Percentiles rank a stretch among this genome's conserved stretches.
These are phyloP conservation scores for Metschnikowia kofuensis DNA, from an alignment of 805 yeast genomes.

Conservation along the genomic window DNA sequence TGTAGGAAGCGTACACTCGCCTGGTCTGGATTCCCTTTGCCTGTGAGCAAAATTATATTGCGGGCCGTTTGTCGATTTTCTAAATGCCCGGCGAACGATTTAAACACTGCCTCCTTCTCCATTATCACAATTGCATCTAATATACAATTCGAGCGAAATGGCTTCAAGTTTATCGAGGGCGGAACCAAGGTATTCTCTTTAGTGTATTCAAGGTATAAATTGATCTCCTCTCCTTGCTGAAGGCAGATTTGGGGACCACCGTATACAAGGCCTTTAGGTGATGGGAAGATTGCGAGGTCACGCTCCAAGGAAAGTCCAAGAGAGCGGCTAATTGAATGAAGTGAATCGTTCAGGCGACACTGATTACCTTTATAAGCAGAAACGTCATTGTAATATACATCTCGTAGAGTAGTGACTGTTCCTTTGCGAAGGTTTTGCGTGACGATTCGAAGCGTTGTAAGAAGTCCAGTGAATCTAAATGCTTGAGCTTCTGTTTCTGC, in stretches of 20 bases:
- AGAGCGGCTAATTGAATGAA: slow-evolving; percentile 5
- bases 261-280: slow-evolving; percentile 17
- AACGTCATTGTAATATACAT: slow-evolving; percentile 17
- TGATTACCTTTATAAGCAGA: slow-evolving; percentile 16
- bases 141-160: background rate
- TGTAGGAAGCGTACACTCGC: slow-evolving; percentile 13
- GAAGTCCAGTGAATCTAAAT: slow-evolving; percentile 7
- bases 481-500: slow-evolving; percentile 11
- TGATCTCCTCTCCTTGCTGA: background rate
- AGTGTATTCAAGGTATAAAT: background rate
- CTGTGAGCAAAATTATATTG: slow-evolving; percentile 11
- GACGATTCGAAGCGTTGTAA: slow-evolving; percentile 9
- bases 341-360: slow-evolving; percentile 9
- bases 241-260: slow-evolving; percentile 11
- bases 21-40: slow-evolving; percentile 18
- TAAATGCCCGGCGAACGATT: slow-evolving; percentile 27
- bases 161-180: background rate
- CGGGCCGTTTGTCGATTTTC: background rate
- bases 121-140: slow-evolving; percentile 23
- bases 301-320: slow-evolving; percentile 3
- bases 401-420: slow-evolving; percentile 14
- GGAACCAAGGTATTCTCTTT: slow-evolving; percentile 8
- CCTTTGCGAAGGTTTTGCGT: slow-evolving; percentile 6
- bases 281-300: slow-evolving; percentile 11
- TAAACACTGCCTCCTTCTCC: slow-evolving; percentile 43